Conservation (phyloP, 2,329 filamentous ascomycete genomes). For the Hirsutella minnesotensis region DNA sequence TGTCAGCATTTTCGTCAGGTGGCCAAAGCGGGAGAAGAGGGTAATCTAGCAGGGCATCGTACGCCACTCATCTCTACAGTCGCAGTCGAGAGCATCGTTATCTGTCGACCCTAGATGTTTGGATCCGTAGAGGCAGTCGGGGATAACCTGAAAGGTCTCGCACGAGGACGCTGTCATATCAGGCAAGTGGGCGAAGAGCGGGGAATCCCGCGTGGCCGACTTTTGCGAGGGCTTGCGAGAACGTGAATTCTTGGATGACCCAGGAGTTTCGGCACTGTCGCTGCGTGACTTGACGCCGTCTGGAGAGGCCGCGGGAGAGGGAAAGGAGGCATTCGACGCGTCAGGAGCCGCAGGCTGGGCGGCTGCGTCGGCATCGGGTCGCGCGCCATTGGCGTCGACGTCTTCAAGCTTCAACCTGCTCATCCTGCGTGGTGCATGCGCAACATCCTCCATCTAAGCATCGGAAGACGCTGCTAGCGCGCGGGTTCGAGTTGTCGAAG, state of each 20-base stretch:
- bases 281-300: constrained; percentile 33
- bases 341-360: constrained; percentile 27
- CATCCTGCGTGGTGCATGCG: constrained; percentile 26
- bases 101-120: constrained; percentile 87
- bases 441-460: constrained; percentile 28
- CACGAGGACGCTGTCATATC: constrained; percentile 70
- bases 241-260: constrained; percentile 50
- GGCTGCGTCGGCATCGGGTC: constrained; percentile 16
- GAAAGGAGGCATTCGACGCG: constrained; percentile 12
- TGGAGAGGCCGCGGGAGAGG: constrained; percentile 30
- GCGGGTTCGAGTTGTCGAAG: not conserved
- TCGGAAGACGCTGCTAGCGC: constrained; percentile 1
- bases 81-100: constrained; percentile 83
- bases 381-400: constrained; percentile 21
- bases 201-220: constrained; percentile 46
- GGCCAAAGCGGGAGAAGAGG: not conserved
- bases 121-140: constrained; percentile 80
- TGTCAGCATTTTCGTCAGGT: not conserved
- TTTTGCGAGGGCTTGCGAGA: constrained; percentile 62
- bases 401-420: constrained; percentile 33
- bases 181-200: constrained; percentile 61
- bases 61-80: constrained; percentile 93
- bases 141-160: constrained; percentile 66
- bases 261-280: constrained; percentile 35
- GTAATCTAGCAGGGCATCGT: constrained; percentile 32